phyloP scores from a whole-genome alignment of 345 rosid species.

The Clarkia xantiana region DNA sequence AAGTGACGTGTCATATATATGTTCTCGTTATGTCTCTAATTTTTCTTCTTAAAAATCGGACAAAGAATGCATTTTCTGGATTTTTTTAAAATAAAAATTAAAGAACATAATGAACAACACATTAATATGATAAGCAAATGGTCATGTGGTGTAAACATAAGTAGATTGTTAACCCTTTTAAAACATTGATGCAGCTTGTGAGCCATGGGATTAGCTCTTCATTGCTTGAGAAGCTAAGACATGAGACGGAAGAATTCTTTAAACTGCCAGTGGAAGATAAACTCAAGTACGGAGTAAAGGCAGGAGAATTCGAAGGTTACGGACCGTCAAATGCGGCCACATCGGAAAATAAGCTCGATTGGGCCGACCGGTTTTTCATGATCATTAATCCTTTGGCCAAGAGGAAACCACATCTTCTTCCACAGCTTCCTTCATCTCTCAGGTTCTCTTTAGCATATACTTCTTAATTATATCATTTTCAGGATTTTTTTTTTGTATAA shows the following conservation, averaged over 20 bases:
- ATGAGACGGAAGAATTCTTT: constrained; percentile 5
- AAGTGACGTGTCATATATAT: too few relatives aligned
- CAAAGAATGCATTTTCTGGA: too few relatives aligned
- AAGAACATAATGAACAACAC: too few relatives aligned
- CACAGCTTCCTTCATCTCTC: constrained; percentile 5
- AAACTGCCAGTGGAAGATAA: constrained; percentile 6
- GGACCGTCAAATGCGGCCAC: constrained; percentile 8
- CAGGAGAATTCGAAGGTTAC: constrained; percentile 4
- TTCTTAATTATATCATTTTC: too few relatives aligned
- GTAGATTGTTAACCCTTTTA: too few relatives aligned
- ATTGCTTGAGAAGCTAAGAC: constrained; percentile 2
- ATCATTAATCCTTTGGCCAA: background rate
- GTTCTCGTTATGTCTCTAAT: too few relatives aligned
- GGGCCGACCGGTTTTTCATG: constrained; percentile 7
- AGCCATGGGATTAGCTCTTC: constrained; percentile 10
- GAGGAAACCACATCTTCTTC: constrained; percentile 1
- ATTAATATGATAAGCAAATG: too few relatives aligned
- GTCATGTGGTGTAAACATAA: too few relatives aligned
- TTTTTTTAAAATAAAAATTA: too few relatives aligned
- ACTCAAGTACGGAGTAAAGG: constrained; percentile 1
- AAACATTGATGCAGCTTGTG: constrained; percentile 10
- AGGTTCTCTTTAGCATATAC: background rate
- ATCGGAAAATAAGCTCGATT: constrained; percentile 11
- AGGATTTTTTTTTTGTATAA: too few relatives aligned
- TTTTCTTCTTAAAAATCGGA: too few relatives aligned